Base-by-base conservation (phyloP, 2,329 filamentous ascomycete genomes). In the Aspergillus novofumigatus region DNA sequence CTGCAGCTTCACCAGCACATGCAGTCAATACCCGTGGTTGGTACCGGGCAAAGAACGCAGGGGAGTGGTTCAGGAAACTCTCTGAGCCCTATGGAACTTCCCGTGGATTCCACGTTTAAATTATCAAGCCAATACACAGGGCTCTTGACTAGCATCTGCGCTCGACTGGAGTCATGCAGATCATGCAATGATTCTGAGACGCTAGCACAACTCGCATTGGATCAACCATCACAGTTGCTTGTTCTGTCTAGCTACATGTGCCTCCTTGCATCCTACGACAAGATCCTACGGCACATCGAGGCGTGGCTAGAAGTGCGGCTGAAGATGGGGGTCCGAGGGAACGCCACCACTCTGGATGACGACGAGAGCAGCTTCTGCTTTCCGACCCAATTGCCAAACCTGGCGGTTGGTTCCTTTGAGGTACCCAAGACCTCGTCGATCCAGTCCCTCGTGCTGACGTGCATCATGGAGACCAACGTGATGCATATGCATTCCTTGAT, bases 271-370 rank as follows among this genome's bases (percentile, higher is more conserved):
- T 25, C 48, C 20, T 55, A 55, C 20, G 38, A 55, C 49, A 55
- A 48, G 41, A 51, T 55, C 35, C 42, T 51, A 10, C 53, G 52
- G 53, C 53, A 52, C 53, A 55, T 55, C 26, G 51, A 52, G 47
- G 38, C 41, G 17, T 55, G 53, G 53, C 26, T 28, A 9, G 41
- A 48, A 14, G 38, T 55, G 23, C 53, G 41, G 47, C 47, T 51
- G n/a, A 47, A 28, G 7, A 47, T 45, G 53, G 53, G 41, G 11
- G 4, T 32, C 29, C 14, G 29, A 32, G 29, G 29, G 11, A 32
- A 3, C 29, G 29, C 29, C 1, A 14, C 11, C 1, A 32, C 29
- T 5, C 29, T 14, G 49, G 26, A 38, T 47, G n/a, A 21, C 25
- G 48, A 20, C 17, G 38, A n/a, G 49, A 47, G 17, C 35, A 51